Percentiles rank a stretch among this genome's conserved stretches.
phyloP scores from a whole-genome alignment of 768 basidiomycete species.

The Pleurotus pulmonarius region DNA sequence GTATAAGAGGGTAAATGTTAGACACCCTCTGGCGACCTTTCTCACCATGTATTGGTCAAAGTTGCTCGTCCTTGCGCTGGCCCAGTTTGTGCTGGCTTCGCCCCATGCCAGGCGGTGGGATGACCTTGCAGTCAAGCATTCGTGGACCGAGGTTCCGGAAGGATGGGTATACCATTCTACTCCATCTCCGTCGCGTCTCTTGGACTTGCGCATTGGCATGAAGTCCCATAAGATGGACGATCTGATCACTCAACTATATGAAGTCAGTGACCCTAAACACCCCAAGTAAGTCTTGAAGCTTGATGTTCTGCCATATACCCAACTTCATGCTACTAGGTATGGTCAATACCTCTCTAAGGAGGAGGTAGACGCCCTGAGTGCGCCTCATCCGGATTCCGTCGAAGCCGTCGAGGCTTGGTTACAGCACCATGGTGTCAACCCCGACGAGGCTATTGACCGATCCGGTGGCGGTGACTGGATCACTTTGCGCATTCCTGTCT shows the following conservation, averaged over 20 bases:
- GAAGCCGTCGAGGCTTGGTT: constrained; percentile 61
- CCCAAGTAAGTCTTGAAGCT: constrained; percentile 27
- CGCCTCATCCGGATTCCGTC: constrained; percentile 55
- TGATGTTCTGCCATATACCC: not conserved
- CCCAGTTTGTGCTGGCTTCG: constrained; percentile 6
- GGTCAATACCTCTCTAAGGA: constrained; percentile 59
- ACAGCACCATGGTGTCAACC: constrained; percentile 44
- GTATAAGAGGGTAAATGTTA: not conserved
- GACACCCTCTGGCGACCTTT: not conserved
- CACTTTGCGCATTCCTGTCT: constrained; percentile 52
- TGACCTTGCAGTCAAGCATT: constrained; percentile 10
- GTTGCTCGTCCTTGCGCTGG: constrained; percentile 9
- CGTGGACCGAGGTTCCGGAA: constrained; percentile 27
- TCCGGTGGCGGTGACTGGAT: constrained; percentile 70
- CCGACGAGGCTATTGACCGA: constrained; percentile 36
- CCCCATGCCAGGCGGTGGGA: constrained; percentile 12
- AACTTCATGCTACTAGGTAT: constrained; percentile 22
- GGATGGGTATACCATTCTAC: constrained; percentile 46
- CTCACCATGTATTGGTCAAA: constrained; percentile 6
- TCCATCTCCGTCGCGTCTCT: constrained; percentile 40
- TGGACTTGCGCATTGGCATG: constrained; percentile 57
- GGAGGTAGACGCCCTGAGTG: constrained; percentile 59
- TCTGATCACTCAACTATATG: constrained; percentile 48
- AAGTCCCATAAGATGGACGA: constrained; percentile 45
- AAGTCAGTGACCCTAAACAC: constrained; percentile 54